Conservation (phyloP, 2,329 filamentous ascomycete species). For the Pyricularia sp. region DNA sequence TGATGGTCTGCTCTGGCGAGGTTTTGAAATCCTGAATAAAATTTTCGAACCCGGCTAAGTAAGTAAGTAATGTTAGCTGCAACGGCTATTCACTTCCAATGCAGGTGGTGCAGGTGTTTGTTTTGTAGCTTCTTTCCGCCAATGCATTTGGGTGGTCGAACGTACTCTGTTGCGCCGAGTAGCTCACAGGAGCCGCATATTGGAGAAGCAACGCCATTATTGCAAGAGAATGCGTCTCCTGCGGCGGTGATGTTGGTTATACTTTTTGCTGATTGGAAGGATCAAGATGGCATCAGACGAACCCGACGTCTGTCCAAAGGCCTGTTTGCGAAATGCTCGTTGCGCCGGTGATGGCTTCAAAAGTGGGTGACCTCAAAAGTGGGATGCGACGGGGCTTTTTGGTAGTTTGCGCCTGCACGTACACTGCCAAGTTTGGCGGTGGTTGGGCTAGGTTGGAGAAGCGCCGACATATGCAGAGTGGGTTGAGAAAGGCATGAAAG, state of each 20-base stretch:
- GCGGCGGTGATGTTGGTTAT: neutral
- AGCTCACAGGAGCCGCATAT: conserved; percentile 72
- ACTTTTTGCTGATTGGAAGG: neutral
- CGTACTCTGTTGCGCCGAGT: conserved; percentile 75
- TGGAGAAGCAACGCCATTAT: conserved; percentile 72
- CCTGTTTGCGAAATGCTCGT: neutral
- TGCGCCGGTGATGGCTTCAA: neutral
- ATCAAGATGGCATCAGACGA: neutral
- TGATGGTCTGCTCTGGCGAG: conserved; percentile 58
- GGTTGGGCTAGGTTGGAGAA: neutral
- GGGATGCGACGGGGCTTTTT: conserved; percentile 2
- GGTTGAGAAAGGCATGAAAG: neutral
- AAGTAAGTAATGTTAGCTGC: neutral
- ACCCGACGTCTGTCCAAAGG: neutral
- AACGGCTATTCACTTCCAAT: neutral
- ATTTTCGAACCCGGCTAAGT: conserved; percentile 67
- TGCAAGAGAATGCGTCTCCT: neutral
- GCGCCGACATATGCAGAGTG: neutral
- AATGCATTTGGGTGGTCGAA: conserved; percentile 7
- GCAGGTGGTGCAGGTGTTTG: neutral
- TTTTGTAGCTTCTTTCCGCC: neutral
- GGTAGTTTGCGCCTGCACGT: neutral
- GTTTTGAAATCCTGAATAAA: conserved; percentile 88
- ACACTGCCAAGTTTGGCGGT: conserved; percentile 2
- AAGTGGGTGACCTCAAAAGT: neutral